Evolutionary conservation across 257 asterid genomes (phyloP).

Genomic region (Przewalskia tangutica): DNA sequence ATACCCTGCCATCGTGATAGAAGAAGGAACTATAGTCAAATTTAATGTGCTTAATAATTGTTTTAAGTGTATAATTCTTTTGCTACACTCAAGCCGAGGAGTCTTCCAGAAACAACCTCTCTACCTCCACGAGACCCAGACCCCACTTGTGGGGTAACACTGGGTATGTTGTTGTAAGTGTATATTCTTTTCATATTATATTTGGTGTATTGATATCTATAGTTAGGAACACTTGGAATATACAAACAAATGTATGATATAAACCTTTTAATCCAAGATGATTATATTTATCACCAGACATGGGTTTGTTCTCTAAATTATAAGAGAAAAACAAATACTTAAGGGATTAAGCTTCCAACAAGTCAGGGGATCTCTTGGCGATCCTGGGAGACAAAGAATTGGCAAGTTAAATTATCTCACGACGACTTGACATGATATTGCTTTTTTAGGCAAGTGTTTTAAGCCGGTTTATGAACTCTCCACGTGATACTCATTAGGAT

Average conservation of each 20-base stretch:
- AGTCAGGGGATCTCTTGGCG: not conserved
- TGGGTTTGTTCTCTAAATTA: not conserved
- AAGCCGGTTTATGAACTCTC: not conserved
- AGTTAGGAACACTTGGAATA: not conserved
- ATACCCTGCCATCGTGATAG: too few relatives aligned
- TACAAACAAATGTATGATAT: not conserved
- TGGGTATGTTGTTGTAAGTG: not conserved
- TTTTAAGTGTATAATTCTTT: not conserved
- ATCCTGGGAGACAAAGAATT: not conserved
- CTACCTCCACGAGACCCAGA: too few relatives aligned
- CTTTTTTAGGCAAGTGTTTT: not conserved
- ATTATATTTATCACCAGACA: not conserved
- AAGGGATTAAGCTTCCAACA: not conserved
- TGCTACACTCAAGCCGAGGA: too few relatives aligned
- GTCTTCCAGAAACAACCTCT: too few relatives aligned
- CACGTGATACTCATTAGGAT: not conserved
- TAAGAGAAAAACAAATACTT: not conserved
- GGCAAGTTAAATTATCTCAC: not conserved
- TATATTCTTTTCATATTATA: too few relatives aligned
- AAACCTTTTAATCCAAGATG: not conserved
- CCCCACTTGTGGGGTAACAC: too few relatives aligned
- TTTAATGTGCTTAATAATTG: not conserved
- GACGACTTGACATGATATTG: not conserved
- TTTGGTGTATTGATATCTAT: not conserved
- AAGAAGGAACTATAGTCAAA: not conserved